These are phyloP conservation scores for Chaetomium sp. DNA, from an alignment of 2,329 filamentous ascomycete species.

Conservation along the genomic window DNA sequence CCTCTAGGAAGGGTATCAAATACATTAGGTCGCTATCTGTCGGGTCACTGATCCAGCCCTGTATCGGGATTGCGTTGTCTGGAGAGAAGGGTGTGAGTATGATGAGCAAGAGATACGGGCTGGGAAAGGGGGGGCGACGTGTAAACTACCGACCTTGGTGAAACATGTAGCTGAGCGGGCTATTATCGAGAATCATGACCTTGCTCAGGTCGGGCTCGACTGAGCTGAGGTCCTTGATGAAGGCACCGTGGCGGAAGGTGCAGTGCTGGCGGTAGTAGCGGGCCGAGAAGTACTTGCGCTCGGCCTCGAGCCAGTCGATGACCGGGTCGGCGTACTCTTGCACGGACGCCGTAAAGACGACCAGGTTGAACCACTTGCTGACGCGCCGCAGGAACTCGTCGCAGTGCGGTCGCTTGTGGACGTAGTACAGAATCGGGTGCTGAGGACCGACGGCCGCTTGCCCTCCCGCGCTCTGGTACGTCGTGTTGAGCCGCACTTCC, in stretches of 20 bases:
- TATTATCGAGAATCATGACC: constrained; percentile 99
- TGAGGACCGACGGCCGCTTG: constrained; percentile 74
- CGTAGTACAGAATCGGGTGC: constrained; percentile 97
- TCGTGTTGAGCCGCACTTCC: constrained; percentile 84
- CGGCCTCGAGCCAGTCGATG: constrained; percentile 96
- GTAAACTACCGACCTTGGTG: constrained; percentile 77
- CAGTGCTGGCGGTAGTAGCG: constrained; percentile 97
- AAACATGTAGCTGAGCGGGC: constrained; percentile 96
- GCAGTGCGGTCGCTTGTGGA: constrained; percentile 95
- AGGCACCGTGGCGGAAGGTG: constrained; percentile 91
- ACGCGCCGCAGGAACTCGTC: constrained; percentile 92
- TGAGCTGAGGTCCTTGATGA: constrained; percentile 95
- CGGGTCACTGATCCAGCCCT: constrained; percentile 98
- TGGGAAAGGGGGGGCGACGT: neutral
- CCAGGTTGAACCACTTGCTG: constrained; percentile 94
- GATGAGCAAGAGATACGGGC: constrained; percentile 19
- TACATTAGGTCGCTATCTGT: constrained; percentile 95
- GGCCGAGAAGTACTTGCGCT: constrained; percentile 93
- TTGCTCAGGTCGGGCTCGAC: constrained; percentile 96
- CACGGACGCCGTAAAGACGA: constrained; percentile 95
- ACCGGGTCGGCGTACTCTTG: constrained; percentile 99
- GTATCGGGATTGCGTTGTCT: constrained; percentile 99
- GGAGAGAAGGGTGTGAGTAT: constrained; percentile 12
- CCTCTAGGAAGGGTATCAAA: constrained; percentile 88
- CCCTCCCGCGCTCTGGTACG: constrained; percentile 66